Evolutionary conservation across 2,329 filamentous ascomycete genomes (phyloP).

Genomic region (Aphanoascus verrucosus): DNA sequence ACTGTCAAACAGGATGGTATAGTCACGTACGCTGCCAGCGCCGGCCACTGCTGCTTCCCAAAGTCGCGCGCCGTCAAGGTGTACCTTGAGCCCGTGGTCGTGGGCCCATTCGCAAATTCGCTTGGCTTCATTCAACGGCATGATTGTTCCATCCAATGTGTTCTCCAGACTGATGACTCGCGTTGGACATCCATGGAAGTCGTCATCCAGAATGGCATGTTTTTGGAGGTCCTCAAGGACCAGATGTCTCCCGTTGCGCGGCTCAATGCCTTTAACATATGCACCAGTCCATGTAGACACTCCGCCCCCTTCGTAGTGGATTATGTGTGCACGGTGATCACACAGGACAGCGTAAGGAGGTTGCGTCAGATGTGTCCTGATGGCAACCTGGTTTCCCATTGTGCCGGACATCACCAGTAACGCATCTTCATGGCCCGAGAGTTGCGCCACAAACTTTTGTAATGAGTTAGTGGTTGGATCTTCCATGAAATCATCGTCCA

Average conservation of each 20-base stretch:
- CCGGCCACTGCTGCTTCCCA: slow-evolving; percentile 71
- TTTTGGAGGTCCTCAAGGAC: slow-evolving; percentile 66
- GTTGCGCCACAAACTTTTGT: slow-evolving; percentile 59
- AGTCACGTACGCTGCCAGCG: slow-evolving; percentile 56
- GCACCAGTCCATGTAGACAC: slow-evolving; percentile 63
- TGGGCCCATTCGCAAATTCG: slow-evolving; percentile 61
- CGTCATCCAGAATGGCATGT: slow-evolving; percentile 52
- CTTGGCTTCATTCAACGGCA: slow-evolving; percentile 61
- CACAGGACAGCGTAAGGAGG: slow-evolving; percentile 73
- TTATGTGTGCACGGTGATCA: slow-evolving; percentile 68
- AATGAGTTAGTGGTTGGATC: slow-evolving; percentile 68
- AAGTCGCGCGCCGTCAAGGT: slow-evolving; percentile 68
- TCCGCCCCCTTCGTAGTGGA: slow-evolving; percentile 54
- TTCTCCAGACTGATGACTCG: slow-evolving; percentile 76
- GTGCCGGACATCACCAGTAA: slow-evolving; percentile 81
- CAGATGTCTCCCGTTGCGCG: slow-evolving; percentile 60
- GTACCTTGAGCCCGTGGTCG: slow-evolving; percentile 54
- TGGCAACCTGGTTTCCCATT: slow-evolving; percentile 84
- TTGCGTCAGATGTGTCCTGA: slow-evolving; percentile 64
- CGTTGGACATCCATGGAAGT: slow-evolving; percentile 71
- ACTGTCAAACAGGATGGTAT: slow-evolving; percentile 59
- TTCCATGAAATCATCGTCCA: slow-evolving; percentile 76
- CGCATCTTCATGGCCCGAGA: slow-evolving; percentile 64
- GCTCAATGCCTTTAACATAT: slow-evolving; percentile 54
- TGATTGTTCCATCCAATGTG: slow-evolving; percentile 67